Conservation (phyloP, 768 basidiomycete genomes). For the Rhodotorula diobovata region DNA sequence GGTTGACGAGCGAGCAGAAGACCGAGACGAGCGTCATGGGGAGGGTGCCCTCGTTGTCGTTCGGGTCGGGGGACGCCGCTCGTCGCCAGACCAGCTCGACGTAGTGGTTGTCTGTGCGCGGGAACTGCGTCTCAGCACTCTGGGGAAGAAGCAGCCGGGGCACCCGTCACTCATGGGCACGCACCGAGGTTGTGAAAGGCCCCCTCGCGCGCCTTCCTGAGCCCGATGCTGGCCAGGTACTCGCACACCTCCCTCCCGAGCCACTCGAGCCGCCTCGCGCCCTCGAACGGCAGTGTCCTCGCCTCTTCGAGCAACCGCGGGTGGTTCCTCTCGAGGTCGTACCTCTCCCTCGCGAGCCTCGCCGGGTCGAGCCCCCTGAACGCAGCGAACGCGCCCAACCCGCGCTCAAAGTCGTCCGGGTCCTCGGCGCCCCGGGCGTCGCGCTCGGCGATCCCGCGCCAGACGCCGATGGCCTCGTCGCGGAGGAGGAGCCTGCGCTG, state of each 20-base stretch:
- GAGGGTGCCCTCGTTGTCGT: slow-evolving; percentile 10
- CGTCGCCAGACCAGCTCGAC: slow-evolving; percentile 16
- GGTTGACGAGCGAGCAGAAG: slow-evolving; percentile 30
- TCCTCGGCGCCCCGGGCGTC: not conserved
- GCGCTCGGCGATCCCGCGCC: slow-evolving; percentile 12
- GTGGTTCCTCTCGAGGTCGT: slow-evolving; percentile 2
- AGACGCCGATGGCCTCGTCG: slow-evolving; percentile 17
- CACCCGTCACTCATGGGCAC: too few relatives aligned
- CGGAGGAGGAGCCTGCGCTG: not conserved
- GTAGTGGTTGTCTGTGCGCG: slow-evolving; percentile 15
- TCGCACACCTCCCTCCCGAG: slow-evolving; percentile 13
- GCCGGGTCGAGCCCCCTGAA: slow-evolving; percentile 22
- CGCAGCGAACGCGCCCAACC: slow-evolving; percentile 20
- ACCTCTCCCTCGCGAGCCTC: not conserved
- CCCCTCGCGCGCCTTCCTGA: not conserved
- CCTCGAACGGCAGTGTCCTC: not conserved
- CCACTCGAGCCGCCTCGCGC: slow-evolving; percentile 9
- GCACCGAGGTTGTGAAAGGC: slow-evolving; percentile 21
- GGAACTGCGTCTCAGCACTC: too few relatives aligned
- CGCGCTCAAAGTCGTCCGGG: slow-evolving; percentile 26
- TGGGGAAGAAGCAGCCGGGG: too few relatives aligned
- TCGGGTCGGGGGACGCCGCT: not conserved
- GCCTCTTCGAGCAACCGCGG: not conserved
- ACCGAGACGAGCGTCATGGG: slow-evolving; percentile 36
- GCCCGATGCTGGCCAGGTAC: slow-evolving; percentile 2